Percentiles rank a stretch among this genome's conserved stretches.
phyloP scores from a whole-genome alignment of 306 rosid genomes.

The Lathyrus tuberosus region DNA sequence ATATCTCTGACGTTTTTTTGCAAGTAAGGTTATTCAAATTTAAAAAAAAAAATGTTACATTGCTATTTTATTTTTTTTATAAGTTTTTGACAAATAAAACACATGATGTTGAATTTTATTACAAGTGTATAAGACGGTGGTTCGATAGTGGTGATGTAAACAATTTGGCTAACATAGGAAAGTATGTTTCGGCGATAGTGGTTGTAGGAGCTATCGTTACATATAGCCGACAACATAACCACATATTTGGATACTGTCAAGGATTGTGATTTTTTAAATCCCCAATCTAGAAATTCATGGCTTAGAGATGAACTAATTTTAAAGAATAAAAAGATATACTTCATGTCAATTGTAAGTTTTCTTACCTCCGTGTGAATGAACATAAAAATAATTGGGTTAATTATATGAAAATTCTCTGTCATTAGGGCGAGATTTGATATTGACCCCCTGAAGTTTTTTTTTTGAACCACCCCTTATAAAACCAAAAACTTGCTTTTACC shows the following conservation, averaged over 20 bases:
- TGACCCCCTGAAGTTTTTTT: too few relatives aligned
- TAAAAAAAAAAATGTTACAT: too few relatives aligned
- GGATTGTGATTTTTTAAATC: constrained; percentile 87
- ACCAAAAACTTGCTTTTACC: too few relatives aligned
- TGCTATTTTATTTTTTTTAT: not conserved
- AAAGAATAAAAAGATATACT: constrained; percentile 73
- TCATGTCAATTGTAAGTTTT: constrained; percentile 67
- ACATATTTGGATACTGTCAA: constrained; percentile 76
- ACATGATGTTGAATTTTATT: constrained; percentile 8
- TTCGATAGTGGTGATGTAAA: constrained; percentile 56
- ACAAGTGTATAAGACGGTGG: constrained; percentile 86
- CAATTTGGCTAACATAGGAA: constrained; percentile 91
- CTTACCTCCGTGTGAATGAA: not conserved
- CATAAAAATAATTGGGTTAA: too few relatives aligned
- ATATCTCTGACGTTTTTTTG: constrained; percentile 79
- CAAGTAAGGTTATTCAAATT: too few relatives aligned
- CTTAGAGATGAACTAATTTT: constrained; percentile 79
- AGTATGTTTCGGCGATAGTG: constrained; percentile 95
- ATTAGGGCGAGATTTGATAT: too few relatives aligned
- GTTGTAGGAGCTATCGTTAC: constrained; percentile 85
- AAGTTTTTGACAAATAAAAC: not conserved
- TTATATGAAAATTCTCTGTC: too few relatives aligned
- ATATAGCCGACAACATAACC: constrained; percentile 45
- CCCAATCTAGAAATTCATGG: constrained; percentile 67
- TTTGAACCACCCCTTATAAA: too few relatives aligned